These are phyloP conservation scores for Leucocoprinus leucothites DNA, from an alignment of 768 basidiomycete species.

Conservation along the genomic window DNA sequence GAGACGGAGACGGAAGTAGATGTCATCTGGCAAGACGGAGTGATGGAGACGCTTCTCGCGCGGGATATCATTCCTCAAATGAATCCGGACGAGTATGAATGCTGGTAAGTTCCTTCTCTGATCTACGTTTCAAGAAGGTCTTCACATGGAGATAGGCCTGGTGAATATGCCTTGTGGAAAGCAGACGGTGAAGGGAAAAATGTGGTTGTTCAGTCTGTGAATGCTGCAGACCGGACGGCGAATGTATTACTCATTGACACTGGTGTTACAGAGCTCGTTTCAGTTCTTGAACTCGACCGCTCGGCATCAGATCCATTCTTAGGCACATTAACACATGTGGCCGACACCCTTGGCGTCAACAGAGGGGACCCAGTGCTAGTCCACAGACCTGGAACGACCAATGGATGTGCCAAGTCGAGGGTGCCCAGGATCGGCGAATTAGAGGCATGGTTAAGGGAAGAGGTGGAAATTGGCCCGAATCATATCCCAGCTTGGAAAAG, in stretches of 20 bases:
- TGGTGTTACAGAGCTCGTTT: conserved; percentile 58
- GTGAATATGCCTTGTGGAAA: conserved; percentile 86
- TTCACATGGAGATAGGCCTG: conserved; percentile 58
- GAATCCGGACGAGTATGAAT: conserved; percentile 90
- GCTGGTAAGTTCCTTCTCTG: conserved; percentile 54
- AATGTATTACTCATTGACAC: conserved; percentile 57
- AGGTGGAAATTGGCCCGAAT: conserved; percentile 26
- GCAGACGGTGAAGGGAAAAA: conserved; percentile 63
- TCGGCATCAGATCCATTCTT: conserved; percentile 59
- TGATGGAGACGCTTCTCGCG: conserved; percentile 55
- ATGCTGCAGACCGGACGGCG: conserved; percentile 70
- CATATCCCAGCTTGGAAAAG: conserved; percentile 69
- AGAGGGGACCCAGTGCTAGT: conserved; percentile 86
- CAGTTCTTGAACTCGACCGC: conserved; percentile 85
- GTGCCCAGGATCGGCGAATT: conserved; percentile 86
- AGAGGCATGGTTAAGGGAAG: conserved; percentile 74
- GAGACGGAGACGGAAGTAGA: conserved; percentile 69
- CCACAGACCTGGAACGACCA: conserved; percentile 64
- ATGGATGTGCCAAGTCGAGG: conserved; percentile 63
- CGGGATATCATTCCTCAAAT: conserved; percentile 75
- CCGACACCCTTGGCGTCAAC: conserved; percentile 73
- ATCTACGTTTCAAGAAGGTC: neutral
- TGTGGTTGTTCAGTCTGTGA: conserved; percentile 78
- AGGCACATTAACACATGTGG: neutral
- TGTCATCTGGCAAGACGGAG: conserved; percentile 89